Percentiles rank a stretch among this genome's conserved stretches.
Evolutionary conservation across 1,139 yeast species (phyloP).

Genomic region (Kluyveromyces sp.): DNA sequence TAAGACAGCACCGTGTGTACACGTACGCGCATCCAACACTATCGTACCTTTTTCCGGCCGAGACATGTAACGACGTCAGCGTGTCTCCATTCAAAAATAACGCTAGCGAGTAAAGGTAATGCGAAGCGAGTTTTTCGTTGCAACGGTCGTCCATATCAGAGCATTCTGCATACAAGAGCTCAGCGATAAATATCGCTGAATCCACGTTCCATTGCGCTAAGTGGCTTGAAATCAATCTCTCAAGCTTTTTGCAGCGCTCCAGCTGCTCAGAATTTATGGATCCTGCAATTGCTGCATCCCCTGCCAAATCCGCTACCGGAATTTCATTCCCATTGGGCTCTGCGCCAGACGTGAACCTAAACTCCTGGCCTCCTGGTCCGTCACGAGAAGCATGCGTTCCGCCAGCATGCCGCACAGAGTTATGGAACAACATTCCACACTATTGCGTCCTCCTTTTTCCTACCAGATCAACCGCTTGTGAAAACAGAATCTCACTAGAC

Average conservation of each 20-base stretch:
- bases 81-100: constrained; percentile 23
- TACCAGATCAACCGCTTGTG: no score
- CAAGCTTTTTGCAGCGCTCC: constrained; percentile 5
- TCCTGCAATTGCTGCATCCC: background rate
- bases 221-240: constrained; percentile 4
- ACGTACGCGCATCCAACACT: constrained; percentile 27
- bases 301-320: background rate
- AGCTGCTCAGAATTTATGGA: background rate
- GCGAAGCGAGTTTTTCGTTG: constrained; percentile 19
- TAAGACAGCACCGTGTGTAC: constrained; percentile 24
- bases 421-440: constrained; percentile 1
- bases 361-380: no score
- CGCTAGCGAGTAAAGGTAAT: constrained; percentile 25
- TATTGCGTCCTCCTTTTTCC: background rate
- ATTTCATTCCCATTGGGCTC: background rate
- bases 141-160: constrained; percentile 16
- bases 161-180: constrained; percentile 25
- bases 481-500: background rate
- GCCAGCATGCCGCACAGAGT: constrained; percentile 2
- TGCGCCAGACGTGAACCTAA: no score
- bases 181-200: constrained; percentile 29
- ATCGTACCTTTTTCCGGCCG: constrained; percentile 18
- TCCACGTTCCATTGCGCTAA: constrained; percentile 26
- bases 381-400: background rate
- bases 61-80: constrained; percentile 20